Evolutionary conservation across 2,329 filamentous ascomycete genomes (phyloP).

Genomic region (Fusarium pininemorale): DNA sequence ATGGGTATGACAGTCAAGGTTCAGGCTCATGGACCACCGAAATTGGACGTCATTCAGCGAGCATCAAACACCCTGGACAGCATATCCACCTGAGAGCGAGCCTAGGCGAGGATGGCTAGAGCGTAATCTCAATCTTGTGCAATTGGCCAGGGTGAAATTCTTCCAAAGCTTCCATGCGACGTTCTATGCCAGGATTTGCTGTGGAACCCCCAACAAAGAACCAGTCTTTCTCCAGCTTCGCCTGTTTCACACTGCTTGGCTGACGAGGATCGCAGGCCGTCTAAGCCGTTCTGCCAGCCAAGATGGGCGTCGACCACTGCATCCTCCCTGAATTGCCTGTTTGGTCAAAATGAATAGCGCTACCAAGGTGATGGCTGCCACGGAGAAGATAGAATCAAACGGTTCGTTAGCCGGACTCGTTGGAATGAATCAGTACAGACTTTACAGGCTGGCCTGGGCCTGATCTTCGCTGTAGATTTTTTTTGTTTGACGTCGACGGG

Average conservation of each 20-base stretch:
- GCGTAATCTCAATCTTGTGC: slow-evolving; percentile 9
- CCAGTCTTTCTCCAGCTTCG: slow-evolving; percentile 24
- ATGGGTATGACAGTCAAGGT: slow-evolving; percentile 33
- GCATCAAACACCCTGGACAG: slow-evolving; percentile 21
- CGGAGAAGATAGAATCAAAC: slow-evolving; percentile 22
- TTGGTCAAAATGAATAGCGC: slow-evolving; percentile 1
- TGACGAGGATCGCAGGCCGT: slow-evolving; percentile 26
- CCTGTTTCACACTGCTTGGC: slow-evolving; percentile 27
- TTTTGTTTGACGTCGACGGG: neutral
- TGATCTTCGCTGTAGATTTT: neutral
- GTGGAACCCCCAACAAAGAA: slow-evolving; percentile 31
- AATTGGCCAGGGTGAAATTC: slow-evolving; percentile 26
- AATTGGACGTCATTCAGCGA: slow-evolving; percentile 44
- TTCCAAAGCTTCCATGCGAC: slow-evolving; percentile 40
- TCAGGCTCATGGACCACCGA: slow-evolving; percentile 33
- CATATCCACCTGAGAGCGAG: slow-evolving; percentile 31
- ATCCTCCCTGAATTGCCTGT: slow-evolving; percentile 12
- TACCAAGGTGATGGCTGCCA: slow-evolving; percentile 25
- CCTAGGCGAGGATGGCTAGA: slow-evolving; percentile 8
- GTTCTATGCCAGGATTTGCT: slow-evolving; percentile 34
- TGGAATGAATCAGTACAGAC: slow-evolving; percentile 35
- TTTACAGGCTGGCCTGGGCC: slow-evolving; percentile 6
- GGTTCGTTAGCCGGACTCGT: slow-evolving; percentile 9
- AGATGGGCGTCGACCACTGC: neutral
- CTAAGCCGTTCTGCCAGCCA: slow-evolving; percentile 14